Percentiles rank a stretch among this genome's conserved stretches.
These are phyloP conservation scores for Hymenoscyphus infarciens DNA, from an alignment of 2,329 filamentous ascomycete genomes.

Conservation along the genomic window DNA sequence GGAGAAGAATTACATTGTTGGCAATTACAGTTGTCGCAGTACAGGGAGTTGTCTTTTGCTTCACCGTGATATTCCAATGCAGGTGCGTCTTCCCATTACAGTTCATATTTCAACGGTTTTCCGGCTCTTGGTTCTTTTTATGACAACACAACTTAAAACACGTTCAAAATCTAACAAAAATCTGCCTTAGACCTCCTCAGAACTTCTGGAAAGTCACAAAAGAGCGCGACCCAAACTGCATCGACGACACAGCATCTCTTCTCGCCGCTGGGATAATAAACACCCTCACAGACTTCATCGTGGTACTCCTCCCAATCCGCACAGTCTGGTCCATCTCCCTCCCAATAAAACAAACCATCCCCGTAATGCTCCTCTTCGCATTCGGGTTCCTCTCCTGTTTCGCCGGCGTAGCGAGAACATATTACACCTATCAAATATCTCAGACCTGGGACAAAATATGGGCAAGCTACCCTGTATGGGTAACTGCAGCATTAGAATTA, in stretches of 20 bases:
- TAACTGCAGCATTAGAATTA: constrained; percentile 40
- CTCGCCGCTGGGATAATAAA: constrained; percentile 55
- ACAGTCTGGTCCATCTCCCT: constrained; percentile 45
- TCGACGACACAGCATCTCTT: constrained; percentile 49
- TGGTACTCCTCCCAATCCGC: constrained; percentile 50
- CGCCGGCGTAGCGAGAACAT: constrained; percentile 39
- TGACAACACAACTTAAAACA: too few species aligned
- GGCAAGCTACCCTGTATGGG: constrained; percentile 37
- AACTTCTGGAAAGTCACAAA: constrained; percentile 39
- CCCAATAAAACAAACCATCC: constrained; percentile 42
- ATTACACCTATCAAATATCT: constrained; percentile 36
- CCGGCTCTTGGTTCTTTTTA: too few species aligned
- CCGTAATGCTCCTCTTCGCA: constrained; percentile 47
- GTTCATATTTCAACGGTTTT: too few species aligned
- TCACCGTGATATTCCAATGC: constrained; percentile 30
- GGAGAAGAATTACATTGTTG: constrained; percentile 24
- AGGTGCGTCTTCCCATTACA: constrained; percentile 18
- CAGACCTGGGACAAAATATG: constrained; percentile 38
- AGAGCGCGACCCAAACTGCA: constrained; percentile 38
- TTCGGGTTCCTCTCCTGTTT: constrained; percentile 47
- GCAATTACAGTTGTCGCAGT: constrained; percentile 23
- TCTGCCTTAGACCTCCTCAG: constrained; percentile 34
- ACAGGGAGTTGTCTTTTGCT: constrained; percentile 27
- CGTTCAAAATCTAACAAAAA: background rate
- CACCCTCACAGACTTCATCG: constrained; percentile 55